Base-by-base conservation (phyloP, 2,329 filamentous ascomycete genomes). In the Rutstroemia sp. region DNA sequence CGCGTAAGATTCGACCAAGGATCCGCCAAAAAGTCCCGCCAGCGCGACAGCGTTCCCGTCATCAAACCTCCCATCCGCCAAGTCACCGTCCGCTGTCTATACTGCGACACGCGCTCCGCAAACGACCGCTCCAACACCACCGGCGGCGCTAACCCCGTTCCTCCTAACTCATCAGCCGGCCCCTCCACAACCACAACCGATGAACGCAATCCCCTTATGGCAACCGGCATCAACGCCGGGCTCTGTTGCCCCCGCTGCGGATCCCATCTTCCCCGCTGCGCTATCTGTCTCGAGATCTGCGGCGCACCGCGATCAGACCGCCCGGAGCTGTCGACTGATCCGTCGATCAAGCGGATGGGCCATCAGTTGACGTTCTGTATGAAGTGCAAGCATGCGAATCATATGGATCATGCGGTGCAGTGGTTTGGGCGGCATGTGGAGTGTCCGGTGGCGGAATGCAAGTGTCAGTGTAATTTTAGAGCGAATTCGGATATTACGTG, bases 1-100 rank as follows among this genome's bases (percentile, higher is more conserved):
- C 83, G 88, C 48, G 87, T 87, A 54, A 86, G 86, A 65, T 92
- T 91, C 71, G 86, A 89, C 63, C 86, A 88, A 59, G 85, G 88
- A 68, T 87, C 88, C 66, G 89, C 86, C 23, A 82, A 83, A 61
- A 80, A 80, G 62, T 86, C 85, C 49, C 71, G 73, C 62, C 82
- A 85, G 57, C 80, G 81, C 53, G 79, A 83, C 53, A 86, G 86
- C 42, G 71, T 73, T 7, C 81, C 81, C n/a, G 79, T 81, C 7
- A 78, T 88, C 61, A 82, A 82, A 57, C 79, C 85, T 1, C 79
- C 85, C 0, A 82, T 81, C 2, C 77, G 85, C 34, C 87, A 90
- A 71, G 81, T 92, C 53, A 83, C 86, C 4, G 79, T 94, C 49
- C 82, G 88, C 48, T 94, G 89, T 71, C 79, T 87, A 49, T 88